phyloP scores from a whole-genome alignment of 2,329 filamentous ascomycete species.

The Scortechinia acanthostroma region DNA sequence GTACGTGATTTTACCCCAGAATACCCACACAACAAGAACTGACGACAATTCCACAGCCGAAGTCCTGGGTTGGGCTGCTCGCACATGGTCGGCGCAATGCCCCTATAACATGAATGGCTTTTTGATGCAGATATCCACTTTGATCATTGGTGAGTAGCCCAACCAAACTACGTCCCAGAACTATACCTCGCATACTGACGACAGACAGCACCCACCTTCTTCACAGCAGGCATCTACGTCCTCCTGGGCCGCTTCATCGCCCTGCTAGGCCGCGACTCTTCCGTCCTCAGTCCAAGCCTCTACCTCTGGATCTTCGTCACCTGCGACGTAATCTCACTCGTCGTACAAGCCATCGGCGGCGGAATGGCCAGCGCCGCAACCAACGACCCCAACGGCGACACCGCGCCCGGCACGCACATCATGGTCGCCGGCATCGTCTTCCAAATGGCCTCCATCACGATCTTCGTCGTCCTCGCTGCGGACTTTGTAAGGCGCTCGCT shows the following conservation, averaged over 20 bases:
- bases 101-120: slow-evolving; percentile 28
- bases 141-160: slow-evolving; percentile 12
- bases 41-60: slow-evolving; percentile 15
- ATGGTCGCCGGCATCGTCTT: slow-evolving; percentile 34
- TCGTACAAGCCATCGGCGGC: slow-evolving; percentile 31
- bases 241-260: slow-evolving; percentile 30
- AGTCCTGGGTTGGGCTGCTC: slow-evolving; percentile 29
- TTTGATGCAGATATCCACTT: slow-evolving; percentile 29
- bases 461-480: slow-evolving; percentile 23
- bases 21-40: neutral
- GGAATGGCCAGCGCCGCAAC: slow-evolving; percentile 23
- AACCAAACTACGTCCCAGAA: neutral
- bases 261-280: slow-evolving; percentile 24
- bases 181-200: neutral
- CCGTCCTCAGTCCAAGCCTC: slow-evolving; percentile 22
- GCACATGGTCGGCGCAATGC: slow-evolving; percentile 28
- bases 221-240: slow-evolving; percentile 32
- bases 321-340: slow-evolving; percentile 29
- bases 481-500: slow-evolving; percentile 17
- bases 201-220: slow-evolving; percentile 24
- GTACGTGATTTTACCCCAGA: slow-evolving; percentile 7
- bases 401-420: slow-evolving; percentile 25
- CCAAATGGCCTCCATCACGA: slow-evolving; percentile 28
- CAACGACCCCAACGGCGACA: slow-evolving; percentile 18
- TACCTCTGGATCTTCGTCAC: slow-evolving; percentile 35